Percentiles rank a stretch among this genome's conserved stretches.
Evolutionary conservation across 2,329 filamentous ascomycete species (phyloP).

Genomic region (Tolypocladium tropicale): DNA sequence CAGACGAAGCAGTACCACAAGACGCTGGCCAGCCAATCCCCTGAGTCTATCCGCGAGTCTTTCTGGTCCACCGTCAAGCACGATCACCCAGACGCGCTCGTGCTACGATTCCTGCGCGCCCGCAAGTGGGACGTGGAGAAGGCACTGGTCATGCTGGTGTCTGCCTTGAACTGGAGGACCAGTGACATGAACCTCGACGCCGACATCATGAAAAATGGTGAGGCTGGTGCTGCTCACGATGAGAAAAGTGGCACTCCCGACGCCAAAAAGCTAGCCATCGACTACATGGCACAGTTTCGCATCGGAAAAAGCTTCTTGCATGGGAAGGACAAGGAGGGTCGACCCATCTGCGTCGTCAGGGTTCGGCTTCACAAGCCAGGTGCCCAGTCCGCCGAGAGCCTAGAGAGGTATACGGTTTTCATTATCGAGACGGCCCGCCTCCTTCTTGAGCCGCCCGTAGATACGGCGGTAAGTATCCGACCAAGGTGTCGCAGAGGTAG

Average conservation of each 20-base stretch:
- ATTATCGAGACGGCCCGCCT: conserved; percentile 90
- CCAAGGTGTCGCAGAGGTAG: background rate
- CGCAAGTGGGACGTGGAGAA: conserved; percentile 93
- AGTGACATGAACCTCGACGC: conserved; percentile 80
- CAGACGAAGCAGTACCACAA: conserved; percentile 80
- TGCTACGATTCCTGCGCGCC: conserved; percentile 77
- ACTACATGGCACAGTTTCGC: conserved; percentile 74
- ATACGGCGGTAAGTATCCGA: conserved; percentile 73
- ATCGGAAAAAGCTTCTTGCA: conserved; percentile 93
- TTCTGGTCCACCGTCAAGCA: conserved; percentile 95
- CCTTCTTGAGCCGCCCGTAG: conserved; percentile 66
- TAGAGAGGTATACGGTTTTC: conserved; percentile 88
- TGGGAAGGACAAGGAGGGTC: conserved; percentile 70
- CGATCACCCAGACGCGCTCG: conserved; percentile 79
- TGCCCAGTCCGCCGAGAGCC: conserved; percentile 69
- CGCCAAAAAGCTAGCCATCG: conserved; percentile 57
- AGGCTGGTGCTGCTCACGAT: conserved; percentile 52
- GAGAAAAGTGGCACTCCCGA: conserved; percentile 45
- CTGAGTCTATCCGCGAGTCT: conserved; percentile 67
- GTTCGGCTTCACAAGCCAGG: conserved; percentile 72
- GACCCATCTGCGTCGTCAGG: conserved; percentile 79
- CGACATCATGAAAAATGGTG: conserved; percentile 72
- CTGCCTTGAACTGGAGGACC: conserved; percentile 85
- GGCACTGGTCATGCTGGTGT: conserved; percentile 87
- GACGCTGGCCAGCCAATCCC: conserved; percentile 63